A percentile compares a stretch with the other conserved stretches of the same genome.
These are phyloP conservation scores for Arctium minus DNA, from an alignment of 129 eudicot genomes.

Conservation along the genomic window DNA sequence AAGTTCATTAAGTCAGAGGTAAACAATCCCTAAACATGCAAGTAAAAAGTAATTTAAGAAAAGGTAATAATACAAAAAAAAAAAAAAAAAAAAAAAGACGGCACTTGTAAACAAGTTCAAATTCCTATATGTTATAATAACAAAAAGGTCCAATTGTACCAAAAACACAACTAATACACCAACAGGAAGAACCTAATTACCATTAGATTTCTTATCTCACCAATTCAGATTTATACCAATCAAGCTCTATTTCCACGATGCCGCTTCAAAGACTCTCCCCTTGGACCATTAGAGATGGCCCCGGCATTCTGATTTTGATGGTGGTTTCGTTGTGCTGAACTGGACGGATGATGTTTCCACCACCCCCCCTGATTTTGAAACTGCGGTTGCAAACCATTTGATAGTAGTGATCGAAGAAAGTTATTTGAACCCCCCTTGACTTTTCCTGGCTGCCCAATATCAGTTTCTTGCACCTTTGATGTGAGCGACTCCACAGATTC, in stretches of 20 bases:
- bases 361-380: constrained; percentile 13
- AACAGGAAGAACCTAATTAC: neutral
- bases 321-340: constrained; percentile 3
- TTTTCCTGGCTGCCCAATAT: constrained; percentile 27
- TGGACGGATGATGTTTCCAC: constrained; percentile 1
- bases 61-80: neutral
- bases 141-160: neutral
- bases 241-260: constrained; percentile 33
- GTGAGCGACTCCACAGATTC: constrained; percentile 52
- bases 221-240: constrained; percentile 3
- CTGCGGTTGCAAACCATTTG: constrained; percentile 1
- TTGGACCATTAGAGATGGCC: constrained; percentile 13
- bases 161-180: constrained; percentile 1
- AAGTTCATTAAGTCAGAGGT: neutral
- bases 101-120: neutral
- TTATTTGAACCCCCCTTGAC: constrained; percentile 12
- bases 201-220: neutral
- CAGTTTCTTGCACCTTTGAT: constrained; percentile 53
- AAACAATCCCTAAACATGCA: neutral
- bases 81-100: neutral
- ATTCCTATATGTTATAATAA: neutral
- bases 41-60: neutral
- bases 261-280: constrained; percentile 37
- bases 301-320: neutral
- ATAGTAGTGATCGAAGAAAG: constrained; percentile 38